Evolutionary conservation across 75 land plant species (phyloP).

Genomic region (Sequoiadendron giganteum): DNA sequence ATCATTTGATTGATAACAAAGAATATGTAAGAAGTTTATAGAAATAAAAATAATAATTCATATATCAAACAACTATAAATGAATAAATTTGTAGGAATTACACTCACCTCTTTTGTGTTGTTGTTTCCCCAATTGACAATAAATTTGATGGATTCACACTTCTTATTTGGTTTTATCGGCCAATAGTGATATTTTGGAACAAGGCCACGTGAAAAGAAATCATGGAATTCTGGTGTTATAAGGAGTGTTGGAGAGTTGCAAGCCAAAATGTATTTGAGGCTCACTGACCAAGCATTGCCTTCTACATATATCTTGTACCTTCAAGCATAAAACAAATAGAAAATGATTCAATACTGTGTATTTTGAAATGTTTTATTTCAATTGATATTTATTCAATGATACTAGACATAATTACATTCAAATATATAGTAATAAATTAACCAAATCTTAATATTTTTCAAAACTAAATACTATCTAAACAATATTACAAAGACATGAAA

Average conservation of each 20-base stretch:
- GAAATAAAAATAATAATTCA: not conserved
- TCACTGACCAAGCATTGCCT: constrained; percentile 31
- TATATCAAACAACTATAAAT: not conserved
- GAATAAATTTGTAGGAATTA: not conserved
- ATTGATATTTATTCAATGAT: not conserved
- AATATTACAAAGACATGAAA: too few species aligned
- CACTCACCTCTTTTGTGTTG: constrained; percentile 12
- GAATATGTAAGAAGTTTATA: not conserved
- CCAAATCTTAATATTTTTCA: too few species aligned
- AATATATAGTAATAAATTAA: too few species aligned
- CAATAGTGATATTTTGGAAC: constrained; percentile 18
- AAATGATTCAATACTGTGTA: not conserved
- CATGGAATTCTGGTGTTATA: constrained; percentile 14
- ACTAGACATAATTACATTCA: not conserved
- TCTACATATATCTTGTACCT: constrained; percentile 28
- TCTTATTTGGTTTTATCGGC: constrained; percentile 5
- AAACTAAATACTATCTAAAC: too few species aligned
- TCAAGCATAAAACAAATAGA: not conserved
- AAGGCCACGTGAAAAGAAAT: constrained; percentile 23
- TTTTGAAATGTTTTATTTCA: not conserved
- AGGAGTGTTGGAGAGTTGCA: constrained; percentile 23
- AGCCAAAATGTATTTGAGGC: constrained; percentile 29
- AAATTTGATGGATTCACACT: constrained; percentile 16
- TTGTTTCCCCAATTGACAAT: constrained; percentile 28
- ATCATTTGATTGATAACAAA: too few species aligned